These are phyloP conservation scores for Alloteropsis semialata DNA, from an alignment of 176 grass and related monocot genomes.

Conservation along the genomic window DNA sequence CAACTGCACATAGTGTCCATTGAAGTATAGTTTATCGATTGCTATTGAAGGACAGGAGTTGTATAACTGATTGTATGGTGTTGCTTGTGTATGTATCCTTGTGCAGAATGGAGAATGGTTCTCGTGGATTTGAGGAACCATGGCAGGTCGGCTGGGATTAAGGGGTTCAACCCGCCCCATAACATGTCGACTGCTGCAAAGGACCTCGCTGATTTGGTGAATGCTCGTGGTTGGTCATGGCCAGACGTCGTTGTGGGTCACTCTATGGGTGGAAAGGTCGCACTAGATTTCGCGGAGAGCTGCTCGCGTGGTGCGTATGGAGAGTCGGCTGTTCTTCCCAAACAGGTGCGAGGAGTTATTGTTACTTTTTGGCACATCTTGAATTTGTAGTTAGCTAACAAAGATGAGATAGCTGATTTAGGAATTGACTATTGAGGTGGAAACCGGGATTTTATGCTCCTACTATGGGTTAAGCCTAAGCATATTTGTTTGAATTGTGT, in stretches of 20 bases:
- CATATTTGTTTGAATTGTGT: background rate
- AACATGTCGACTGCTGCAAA: conserved; percentile 55
- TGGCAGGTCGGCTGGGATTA: conserved; percentile 63
- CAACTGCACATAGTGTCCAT: background rate
- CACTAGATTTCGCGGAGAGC: conserved; percentile 62
- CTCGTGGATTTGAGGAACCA: conserved; percentile 94
- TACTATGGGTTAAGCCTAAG: background rate
- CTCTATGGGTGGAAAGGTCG: conserved; percentile 95
- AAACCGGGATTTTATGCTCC: background rate
- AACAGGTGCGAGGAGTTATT: conserved; percentile 54
- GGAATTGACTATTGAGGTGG: too few relatives aligned
- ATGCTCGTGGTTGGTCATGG: conserved; percentile 69
- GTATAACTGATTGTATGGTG: background rate
- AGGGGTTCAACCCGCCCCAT: conserved; percentile 56
- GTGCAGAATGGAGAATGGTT: conserved; percentile 87
- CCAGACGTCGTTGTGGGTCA: conserved; percentile 90
- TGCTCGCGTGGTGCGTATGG: conserved; percentile 67
- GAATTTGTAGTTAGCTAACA: background rate
- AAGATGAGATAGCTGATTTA: background rate
- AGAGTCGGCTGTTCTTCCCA: conserved; percentile 61
- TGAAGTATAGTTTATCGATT: background rate
- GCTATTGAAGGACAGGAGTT: background rate
- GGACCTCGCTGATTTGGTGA: conserved; percentile 82
- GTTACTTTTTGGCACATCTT: background rate
- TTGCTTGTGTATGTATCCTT: background rate